Evolutionary conservation across 805 yeast genomes (phyloP).

Genomic region (Cyberlindnera nakhonratchasimensis): DNA sequence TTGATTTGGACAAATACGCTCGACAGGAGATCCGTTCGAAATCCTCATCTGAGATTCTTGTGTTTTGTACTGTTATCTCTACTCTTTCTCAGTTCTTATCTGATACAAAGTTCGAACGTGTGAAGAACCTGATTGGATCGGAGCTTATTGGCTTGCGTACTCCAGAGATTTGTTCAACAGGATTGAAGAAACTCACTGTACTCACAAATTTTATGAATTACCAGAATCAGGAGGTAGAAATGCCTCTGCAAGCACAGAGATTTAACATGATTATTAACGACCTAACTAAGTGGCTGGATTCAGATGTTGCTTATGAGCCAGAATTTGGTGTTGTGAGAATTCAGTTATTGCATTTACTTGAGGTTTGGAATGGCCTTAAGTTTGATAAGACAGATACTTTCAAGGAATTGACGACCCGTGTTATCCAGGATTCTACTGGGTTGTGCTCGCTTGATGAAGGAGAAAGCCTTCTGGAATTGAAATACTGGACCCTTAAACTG

Average conservation of each 20-base stretch:
- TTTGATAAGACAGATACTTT: conserved; percentile 31
- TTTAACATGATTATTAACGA: conserved; percentile 56
- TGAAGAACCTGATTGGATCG: conserved; percentile 60
- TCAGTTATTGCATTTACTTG: conserved; percentile 36
- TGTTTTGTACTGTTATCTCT: conserved; percentile 32
- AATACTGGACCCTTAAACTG: conserved; percentile 44
- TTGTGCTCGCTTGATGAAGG: conserved; percentile 38
- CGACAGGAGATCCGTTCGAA: conserved; percentile 33
- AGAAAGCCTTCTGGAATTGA: conserved; percentile 37
- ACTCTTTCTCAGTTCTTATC: conserved; percentile 35
- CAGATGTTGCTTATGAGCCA: conserved; percentile 56
- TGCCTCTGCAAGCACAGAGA: conserved; percentile 60
- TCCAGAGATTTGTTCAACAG: conserved; percentile 38
- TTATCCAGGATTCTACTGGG: conserved; percentile 44
- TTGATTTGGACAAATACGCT: conserved; percentile 33
- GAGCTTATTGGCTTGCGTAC: conserved; percentile 56
- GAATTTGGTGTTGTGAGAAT: conserved; percentile 50
- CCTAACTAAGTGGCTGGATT: conserved; percentile 55
- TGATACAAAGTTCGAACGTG: conserved; percentile 41
- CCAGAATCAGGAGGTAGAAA: not conserved
- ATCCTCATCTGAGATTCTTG: conserved; percentile 27
- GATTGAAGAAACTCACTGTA: conserved; percentile 45
- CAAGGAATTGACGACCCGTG: conserved; percentile 34
- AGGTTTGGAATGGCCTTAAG: conserved; percentile 35
- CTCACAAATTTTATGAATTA: conserved; percentile 39